phyloP scores from a whole-genome alignment of 1,139 yeast genomes.

The Petasospora fabianii region DNA sequence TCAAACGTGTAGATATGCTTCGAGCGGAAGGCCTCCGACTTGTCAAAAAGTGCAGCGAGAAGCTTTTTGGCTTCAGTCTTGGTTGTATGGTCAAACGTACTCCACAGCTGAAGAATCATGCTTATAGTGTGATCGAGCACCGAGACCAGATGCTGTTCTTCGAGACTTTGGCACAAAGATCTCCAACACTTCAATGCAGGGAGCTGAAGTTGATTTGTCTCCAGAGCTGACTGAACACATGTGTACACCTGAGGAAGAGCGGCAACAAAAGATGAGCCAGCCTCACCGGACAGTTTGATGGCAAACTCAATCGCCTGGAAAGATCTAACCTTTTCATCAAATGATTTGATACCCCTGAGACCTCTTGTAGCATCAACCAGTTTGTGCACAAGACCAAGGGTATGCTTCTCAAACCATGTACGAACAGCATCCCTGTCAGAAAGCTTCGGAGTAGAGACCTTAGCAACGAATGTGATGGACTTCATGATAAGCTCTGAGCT shows the following conservation, averaged over 20 bases:
- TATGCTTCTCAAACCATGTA: constrained; percentile 48
- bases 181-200: constrained; percentile 70
- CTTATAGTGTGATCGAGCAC: constrained; percentile 56
- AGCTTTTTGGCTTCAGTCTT: constrained; percentile 31
- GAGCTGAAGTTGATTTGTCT: constrained; percentile 54
- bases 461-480: constrained; percentile 30
- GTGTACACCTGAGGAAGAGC: constrained; percentile 89
- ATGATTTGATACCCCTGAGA: constrained; percentile 65
- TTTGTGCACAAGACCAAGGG: constrained; percentile 73
- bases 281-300: constrained; percentile 44
- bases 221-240: constrained; percentile 78
- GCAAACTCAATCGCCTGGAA: constrained; percentile 71
- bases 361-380: constrained; percentile 81
- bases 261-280: constrained; percentile 56
- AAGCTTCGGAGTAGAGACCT: constrained; percentile 21
- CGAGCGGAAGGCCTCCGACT: constrained; percentile 28
- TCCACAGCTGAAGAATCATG: constrained; percentile 63
- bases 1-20: constrained; percentile 43
- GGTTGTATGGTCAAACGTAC: constrained; percentile 43
- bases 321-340: constrained; percentile 67
- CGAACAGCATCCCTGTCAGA: constrained; percentile 26
- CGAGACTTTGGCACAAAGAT: constrained; percentile 47
- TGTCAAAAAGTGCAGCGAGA: constrained; percentile 27
- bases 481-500: constrained; percentile 28
- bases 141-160: constrained; percentile 49